phyloP scores from a whole-genome alignment of 768 basidiomycete species.

The Bullera alba region DNA sequence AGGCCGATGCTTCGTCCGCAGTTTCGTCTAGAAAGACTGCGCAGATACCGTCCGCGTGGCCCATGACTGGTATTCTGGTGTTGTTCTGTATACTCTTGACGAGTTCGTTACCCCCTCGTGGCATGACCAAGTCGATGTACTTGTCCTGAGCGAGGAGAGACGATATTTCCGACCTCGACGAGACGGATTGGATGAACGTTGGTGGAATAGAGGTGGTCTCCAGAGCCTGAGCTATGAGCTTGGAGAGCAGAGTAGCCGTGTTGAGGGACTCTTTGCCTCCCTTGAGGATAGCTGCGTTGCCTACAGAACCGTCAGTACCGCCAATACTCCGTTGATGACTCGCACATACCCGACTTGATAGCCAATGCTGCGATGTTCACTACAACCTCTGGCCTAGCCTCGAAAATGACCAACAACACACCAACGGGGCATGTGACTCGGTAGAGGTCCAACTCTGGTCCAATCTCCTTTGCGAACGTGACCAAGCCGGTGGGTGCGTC shows the following conservation, averaged over 20 bases:
- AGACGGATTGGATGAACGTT: slow-evolving; percentile 83
- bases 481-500: slow-evolving; percentile 80
- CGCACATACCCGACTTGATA: slow-evolving; percentile 78
- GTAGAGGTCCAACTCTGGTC: slow-evolving; percentile 79
- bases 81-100: slow-evolving; percentile 80
- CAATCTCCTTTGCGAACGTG: slow-evolving; percentile 81
- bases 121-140: slow-evolving; percentile 95
- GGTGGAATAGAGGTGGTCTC: slow-evolving; percentile 63
- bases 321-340: slow-evolving; percentile 48
- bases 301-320: slow-evolving; percentile 77
- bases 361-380: slow-evolving; percentile 94
- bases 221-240: slow-evolving; percentile 72
- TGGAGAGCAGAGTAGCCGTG: slow-evolving; percentile 68
- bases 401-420: slow-evolving; percentile 91
- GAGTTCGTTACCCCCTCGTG: slow-evolving; percentile 84
- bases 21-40: slow-evolving; percentile 78
- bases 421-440: slow-evolving; percentile 95
- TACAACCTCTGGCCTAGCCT: slow-evolving; percentile 93
- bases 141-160: slow-evolving; percentile 75
- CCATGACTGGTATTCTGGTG: slow-evolving; percentile 95
- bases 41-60: slow-evolving; percentile 95
- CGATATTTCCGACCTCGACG: slow-evolving; percentile 84
- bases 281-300: slow-evolving; percentile 94
- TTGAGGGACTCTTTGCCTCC: slow-evolving; percentile 90
- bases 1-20: slow-evolving; percentile 71